Percentiles rank a stretch among this genome's conserved stretches.
phyloP scores from a whole-genome alignment of 2,329 filamentous ascomycete genomes.

The Penicillium sp. region DNA sequence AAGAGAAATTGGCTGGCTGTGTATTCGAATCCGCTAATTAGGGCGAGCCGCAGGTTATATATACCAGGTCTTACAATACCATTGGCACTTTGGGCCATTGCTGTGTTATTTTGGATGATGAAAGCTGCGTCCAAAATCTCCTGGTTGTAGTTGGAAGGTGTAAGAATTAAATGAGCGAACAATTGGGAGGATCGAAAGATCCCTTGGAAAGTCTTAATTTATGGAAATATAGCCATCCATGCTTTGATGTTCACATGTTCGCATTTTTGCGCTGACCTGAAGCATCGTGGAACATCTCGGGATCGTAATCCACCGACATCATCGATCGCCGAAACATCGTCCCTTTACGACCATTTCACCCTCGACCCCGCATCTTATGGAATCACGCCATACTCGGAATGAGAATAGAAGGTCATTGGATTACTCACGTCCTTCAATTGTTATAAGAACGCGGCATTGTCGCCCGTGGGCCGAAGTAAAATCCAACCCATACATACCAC shows the following conservation, averaged over 20 bases:
- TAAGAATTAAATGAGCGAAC: no score
- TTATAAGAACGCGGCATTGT: constrained; percentile 10
- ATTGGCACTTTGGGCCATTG: background rate
- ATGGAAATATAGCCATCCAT: background rate
- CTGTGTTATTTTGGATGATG: background rate
- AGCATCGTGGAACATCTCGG: constrained; percentile 3
- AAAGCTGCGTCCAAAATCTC: no score
- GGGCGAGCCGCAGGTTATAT: background rate
- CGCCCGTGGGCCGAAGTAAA: background rate
- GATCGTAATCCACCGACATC: constrained; percentile 22
- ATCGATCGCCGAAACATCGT: constrained; percentile 18
- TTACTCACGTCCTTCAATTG: background rate
- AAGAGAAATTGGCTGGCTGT: constrained; percentile 1
- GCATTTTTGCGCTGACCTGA: background rate
- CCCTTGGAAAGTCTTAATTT: no score
- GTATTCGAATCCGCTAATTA: background rate
- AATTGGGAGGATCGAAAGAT: no score
- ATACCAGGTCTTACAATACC: constrained; percentile 3
- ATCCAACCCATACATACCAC: background rate
- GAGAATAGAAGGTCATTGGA: background rate
- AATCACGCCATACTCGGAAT: constrained; percentile 8
- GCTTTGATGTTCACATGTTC: background rate
- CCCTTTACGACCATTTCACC: constrained; percentile 9
- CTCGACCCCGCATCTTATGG: constrained; percentile 11
- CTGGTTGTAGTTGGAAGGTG: no score